Evolutionary conservation across 805 yeast species (phyloP), one percentile per base, ranked within the genome.

Genomic region (Wickerhamomyces ciferrii): DNA sequence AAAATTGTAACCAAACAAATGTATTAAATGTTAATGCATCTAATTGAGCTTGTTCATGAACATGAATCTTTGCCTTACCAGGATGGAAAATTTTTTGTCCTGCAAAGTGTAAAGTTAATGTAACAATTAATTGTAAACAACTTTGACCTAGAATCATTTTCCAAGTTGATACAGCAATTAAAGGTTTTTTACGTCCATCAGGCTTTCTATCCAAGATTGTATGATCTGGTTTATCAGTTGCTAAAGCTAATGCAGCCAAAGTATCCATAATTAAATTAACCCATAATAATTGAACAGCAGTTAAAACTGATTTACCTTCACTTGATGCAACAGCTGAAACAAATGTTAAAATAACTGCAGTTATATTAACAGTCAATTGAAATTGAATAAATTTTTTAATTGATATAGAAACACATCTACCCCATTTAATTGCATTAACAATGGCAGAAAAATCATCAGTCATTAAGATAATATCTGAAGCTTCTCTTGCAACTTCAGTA

Each of bases 241-340:
- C 99, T 57, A 94, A 75, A 0, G 99, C 99, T 56, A 94, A 74
- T 3, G 99, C 99, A 3, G 99, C 99, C 52, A 94, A 76, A 0
- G 99, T 94, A 66, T 94, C 99, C 99, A 94, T 94, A 58, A 94
- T 94, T 65, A 94, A 74, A 66, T 94, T 94, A 43, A 94, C 97
- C 99, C 99, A 94, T 52, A 94, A 73, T 54, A 94, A 78, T 69
- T 94, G 99, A 41, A 94, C 99, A 1, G 99, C 99, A 25, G 98
- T 92, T 58, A 94, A 73, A 10, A 94, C 99, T 5, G 97, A 87
- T 37, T 76, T 68, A 53, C 91, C 92, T 42, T 82, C 84, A 24
- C 79, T 66, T 5, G 90, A 81, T 1, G 91, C 88, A 44, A 92
- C 95, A 13, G 99, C 95, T 39, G 97, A 85, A 18, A 94, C 87